Evolutionary conservation across 805 yeast species (phyloP), one percentile per base, ranked within the genome.

Genomic region (baker's yeast (Saccharomyces cerevisiae)): DNA sequence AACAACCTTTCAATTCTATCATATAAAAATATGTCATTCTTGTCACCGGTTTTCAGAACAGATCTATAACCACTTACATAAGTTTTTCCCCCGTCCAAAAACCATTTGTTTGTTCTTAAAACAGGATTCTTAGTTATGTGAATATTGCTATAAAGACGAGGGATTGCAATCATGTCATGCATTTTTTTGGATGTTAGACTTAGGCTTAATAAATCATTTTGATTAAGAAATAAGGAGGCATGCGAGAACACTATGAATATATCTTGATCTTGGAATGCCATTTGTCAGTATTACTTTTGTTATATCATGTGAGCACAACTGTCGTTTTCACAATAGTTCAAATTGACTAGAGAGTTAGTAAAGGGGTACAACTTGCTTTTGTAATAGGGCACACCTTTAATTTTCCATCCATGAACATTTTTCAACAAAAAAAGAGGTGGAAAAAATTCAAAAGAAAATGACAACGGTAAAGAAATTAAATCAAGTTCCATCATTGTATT

Each of bases 1-100:
- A 72, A 49, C 46, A 83, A 63, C 2, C 76, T 66, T 41, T 70
- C 71, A 49, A 82, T 69, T 56, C 78, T 72, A 24, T 73, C 64
- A 28, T 66, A 59, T 10, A 72, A 63, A 21, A 76, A 63, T 48
- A 73, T 59, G 30, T 69, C 73, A 51, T 76, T 73, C 48, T 73
- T 72, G 41, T 71, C 70, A 0, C 53, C 55, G 10, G 69, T 66
- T 46, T 74, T 73, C 11, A 68, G 60, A 2, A 72, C 61, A 2
- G 73, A 68, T 6, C 65, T 58, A 26, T 69, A 57, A 0, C 76
- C 76, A 17, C 78, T 71, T 2, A 80, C 52, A 49, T 72, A 69
- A 0, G 82, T 75, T 49, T 57, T 69, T 3, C 60, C 59, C 0
- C 73, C 60, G 21, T 74, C 78, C 3, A 70, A 48, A 51, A 64